A percentile compares a stretch with the other conserved stretches of the same genome.
These are phyloP conservation scores for Chenopodium suecicum DNA, from an alignment of 148 eudicot species.

Conservation along the genomic window DNA sequence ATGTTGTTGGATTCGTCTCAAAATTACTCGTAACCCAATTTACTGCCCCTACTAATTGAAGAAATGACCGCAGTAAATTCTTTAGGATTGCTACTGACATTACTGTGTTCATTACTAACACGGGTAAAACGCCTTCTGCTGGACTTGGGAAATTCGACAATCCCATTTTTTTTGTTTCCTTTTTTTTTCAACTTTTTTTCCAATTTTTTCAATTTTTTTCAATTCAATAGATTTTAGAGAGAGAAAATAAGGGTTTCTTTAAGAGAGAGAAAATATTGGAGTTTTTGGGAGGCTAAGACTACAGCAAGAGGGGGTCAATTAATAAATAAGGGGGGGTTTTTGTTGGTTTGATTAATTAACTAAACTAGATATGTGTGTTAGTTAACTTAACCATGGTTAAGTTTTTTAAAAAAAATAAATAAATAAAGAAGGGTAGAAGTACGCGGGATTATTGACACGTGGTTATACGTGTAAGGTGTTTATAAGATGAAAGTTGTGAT, in stretches of 20 bases:
- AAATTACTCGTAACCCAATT: slow-evolving; percentile 18
- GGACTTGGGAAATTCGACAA: slow-evolving; percentile 55
- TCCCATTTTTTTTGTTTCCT: slow-evolving; percentile 40
- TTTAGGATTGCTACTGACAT: slow-evolving; percentile 47
- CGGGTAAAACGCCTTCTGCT: slow-evolving; percentile 54
- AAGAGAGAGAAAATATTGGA: slow-evolving; percentile 2
- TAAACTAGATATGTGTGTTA: slow-evolving; percentile 24
- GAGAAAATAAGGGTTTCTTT: slow-evolving; percentile 19
- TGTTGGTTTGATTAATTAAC: neutral
- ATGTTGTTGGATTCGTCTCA: slow-evolving; percentile 29
- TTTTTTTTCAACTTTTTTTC: neutral
- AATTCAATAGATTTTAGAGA: slow-evolving; percentile 22
- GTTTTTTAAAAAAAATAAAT: too few relatives aligned
- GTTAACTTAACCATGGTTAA: slow-evolving; percentile 24
- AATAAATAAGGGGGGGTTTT: slow-evolving; percentile 26
- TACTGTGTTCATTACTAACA: slow-evolving; percentile 61
- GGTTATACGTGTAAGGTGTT: slow-evolving; percentile 26
- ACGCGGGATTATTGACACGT: slow-evolving; percentile 28
- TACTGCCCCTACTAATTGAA: slow-evolving; percentile 35
- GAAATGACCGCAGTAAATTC: slow-evolving; percentile 43
- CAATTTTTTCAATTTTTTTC: neutral
- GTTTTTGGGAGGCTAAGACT: too few relatives aligned
- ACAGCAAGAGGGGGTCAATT: neutral
- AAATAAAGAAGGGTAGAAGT: neutral
- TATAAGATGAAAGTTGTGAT: slow-evolving; percentile 9